These are phyloP conservation scores for Neocatenulostroma microsporum DNA, from an alignment of 2,329 filamentous ascomycete genomes.

Conservation along the genomic window DNA sequence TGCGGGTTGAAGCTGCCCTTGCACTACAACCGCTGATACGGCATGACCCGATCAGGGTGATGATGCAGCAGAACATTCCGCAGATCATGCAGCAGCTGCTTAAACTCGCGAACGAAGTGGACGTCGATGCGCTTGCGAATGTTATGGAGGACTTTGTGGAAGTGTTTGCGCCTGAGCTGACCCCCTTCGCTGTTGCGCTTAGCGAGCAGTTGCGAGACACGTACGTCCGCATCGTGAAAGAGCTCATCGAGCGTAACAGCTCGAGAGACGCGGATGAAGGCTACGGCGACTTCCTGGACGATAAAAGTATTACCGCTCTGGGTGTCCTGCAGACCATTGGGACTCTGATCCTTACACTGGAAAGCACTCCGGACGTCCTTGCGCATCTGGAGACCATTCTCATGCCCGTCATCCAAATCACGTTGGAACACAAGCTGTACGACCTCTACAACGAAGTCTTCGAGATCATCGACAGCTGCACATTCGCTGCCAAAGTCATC, in stretches of 20 bases:
- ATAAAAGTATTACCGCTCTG: conserved; percentile 96
- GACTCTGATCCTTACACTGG: conserved; percentile 89
- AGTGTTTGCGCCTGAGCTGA: conserved; percentile 93
- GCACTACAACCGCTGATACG: conserved; percentile 92
- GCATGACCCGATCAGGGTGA: conserved; percentile 85
- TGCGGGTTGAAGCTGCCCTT: conserved; percentile 86
- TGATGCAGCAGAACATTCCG: conserved; percentile 96
- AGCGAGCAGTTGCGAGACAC: conserved; percentile 95
- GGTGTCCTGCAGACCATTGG: conserved; percentile 97
- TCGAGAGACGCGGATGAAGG: conserved; percentile 68
- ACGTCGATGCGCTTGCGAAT: conserved; percentile 93
- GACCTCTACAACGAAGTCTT: conserved; percentile 98
- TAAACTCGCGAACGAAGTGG: conserved; percentile 94
- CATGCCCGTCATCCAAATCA: conserved; percentile 95
- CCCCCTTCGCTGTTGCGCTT: conserved; percentile 90
- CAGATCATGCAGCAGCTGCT: conserved; percentile 99
- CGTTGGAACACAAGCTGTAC: conserved; percentile 94
- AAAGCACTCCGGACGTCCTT: conserved; percentile 93
- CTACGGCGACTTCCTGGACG: conserved; percentile 87
- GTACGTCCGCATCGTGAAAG: conserved; percentile 85
- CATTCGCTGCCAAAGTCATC: conserved; percentile 92
- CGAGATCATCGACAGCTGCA: conserved; percentile 98
- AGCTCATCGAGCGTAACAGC: conserved; percentile 81
- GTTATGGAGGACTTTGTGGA: conserved; percentile 99
- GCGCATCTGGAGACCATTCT: conserved; percentile 89